Percentiles rank a stretch among this genome's conserved stretches.
These are phyloP conservation scores for Thielaviopsis punctulata DNA, from an alignment of 2,329 filamentous ascomycete genomes.

Conservation along the genomic window DNA sequence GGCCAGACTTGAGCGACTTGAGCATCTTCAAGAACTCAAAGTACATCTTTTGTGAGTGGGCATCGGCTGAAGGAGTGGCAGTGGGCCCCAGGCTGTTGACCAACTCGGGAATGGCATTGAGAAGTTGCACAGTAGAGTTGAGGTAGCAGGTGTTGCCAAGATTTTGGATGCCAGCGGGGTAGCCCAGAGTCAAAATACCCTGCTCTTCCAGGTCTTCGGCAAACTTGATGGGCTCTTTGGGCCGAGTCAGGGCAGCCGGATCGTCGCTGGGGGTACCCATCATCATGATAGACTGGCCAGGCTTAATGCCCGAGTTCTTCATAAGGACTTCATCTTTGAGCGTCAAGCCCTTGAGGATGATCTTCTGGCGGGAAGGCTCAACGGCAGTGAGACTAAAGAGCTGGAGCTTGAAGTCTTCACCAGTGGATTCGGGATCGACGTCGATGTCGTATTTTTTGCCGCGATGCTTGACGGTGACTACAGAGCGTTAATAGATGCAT, in stretches of 20 bases:
- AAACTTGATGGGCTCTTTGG: constrained; percentile 71
- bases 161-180: constrained; percentile 75
- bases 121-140: constrained; percentile 88
- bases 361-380: constrained; percentile 90
- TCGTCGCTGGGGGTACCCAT: constrained; percentile 72
- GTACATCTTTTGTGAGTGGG: constrained; percentile 6
- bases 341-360: constrained; percentile 83
- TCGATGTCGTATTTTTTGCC: constrained; percentile 93
- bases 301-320: constrained; percentile 67
- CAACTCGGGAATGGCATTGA: constrained; percentile 79
- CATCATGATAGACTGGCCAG: constrained; percentile 83
- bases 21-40: constrained; percentile 33
- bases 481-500: background rate
- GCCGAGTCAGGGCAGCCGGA: constrained; percentile 42
- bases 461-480: constrained; percentile 85
- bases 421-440: constrained; percentile 65
- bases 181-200: constrained; percentile 69
- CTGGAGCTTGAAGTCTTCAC: constrained; percentile 90
- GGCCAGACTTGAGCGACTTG: constrained; percentile 64
- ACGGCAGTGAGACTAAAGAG: constrained; percentile 90
- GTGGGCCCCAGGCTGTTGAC: constrained; percentile 52
- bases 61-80: constrained; percentile 40
- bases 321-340: constrained; percentile 90
- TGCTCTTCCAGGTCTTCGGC: constrained; percentile 96
- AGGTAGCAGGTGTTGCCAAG: constrained; percentile 97